phyloP scores from a whole-genome alignment of 805 yeast genomes.

The Candida argentea region DNA sequence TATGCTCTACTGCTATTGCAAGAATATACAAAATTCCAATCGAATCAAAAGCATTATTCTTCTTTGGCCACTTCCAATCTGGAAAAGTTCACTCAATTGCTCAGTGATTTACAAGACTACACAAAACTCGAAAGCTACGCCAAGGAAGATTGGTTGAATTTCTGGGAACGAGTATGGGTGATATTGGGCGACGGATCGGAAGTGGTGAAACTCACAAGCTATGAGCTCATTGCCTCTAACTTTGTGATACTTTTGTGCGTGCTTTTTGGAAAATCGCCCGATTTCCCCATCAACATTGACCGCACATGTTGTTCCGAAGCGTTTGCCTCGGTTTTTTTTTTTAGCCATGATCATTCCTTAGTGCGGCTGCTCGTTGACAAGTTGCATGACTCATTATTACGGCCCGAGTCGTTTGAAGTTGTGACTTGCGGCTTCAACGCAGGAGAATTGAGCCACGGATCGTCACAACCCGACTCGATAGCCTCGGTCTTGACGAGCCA shows the following conservation, averaged over 20 bases:
- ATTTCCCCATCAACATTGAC: no score
- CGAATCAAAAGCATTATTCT: no score
- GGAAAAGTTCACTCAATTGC: conserved; percentile 8
- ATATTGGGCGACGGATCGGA: conserved; percentile 8
- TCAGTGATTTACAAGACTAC: conserved; percentile 3
- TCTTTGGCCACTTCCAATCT: no score
- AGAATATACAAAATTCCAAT: no score
- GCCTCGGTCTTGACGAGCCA: conserved; percentile 64
- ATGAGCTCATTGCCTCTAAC: conserved; percentile 66
- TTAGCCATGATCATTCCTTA: conserved; percentile 13
- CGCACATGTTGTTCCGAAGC: conserved; percentile 31
- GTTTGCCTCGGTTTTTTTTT: conserved; percentile 34
- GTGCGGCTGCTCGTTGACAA: conserved; percentile 37
- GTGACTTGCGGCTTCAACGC: conserved; percentile 32
- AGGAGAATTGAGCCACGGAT: not conserved
- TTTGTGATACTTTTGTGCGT: conserved; percentile 38
- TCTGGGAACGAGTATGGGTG: conserved; percentile 13
- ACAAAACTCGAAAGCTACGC: conserved; percentile 3
- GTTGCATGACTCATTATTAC: conserved; percentile 62
- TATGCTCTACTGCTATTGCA: no score
- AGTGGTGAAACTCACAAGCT: conserved; percentile 48
- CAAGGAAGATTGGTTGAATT: conserved; percentile 27
- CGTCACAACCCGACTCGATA: conserved; percentile 13
- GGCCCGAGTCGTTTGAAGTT: conserved; percentile 67
- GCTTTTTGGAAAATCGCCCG: no score